Evolutionary conservation across 495 filamentous ascomycete species (phyloP), one percentile per base, ranked within the genome.

Genomic region (Thozetella sp.): DNA sequence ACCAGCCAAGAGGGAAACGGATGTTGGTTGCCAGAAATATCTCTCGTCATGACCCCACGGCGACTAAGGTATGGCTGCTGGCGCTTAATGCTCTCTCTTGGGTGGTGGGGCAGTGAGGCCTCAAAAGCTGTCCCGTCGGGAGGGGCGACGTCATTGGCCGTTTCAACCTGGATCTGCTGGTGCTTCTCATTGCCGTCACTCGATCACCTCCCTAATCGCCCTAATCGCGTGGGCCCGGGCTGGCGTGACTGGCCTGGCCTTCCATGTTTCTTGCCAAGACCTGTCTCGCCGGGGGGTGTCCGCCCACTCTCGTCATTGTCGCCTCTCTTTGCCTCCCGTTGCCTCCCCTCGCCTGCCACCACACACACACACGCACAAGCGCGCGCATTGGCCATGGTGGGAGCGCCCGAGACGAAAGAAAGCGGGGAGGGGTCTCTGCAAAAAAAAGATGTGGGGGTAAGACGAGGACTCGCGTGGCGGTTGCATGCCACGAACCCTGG

Each of bases 141-240:
- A 48, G 4, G n/a, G 25, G 59, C 66, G 70, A 74, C 67, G 67
- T 74, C 69, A 74, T 74, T 72, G 67, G 71, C 12, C n/a, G 43
- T 48, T 48, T 48, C 43, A 48, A 48, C 43, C 9, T 48, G 43
- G 43, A 48, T 15, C 43, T 48, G 43, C 43, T 48, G 43, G 11
- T 37, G 6, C 9, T 37, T 48, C 43, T 48, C n/a, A 37, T 20
- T 20, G 43, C 43, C 43, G n/a, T 48, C 43, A 48, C 43, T n/a
- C n/a, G n/a, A n/a, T n/a, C 43, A 48, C 43, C 20, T 48, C 11
- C n/a, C 20, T 48, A 10, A n/a, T 48, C 4, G 43, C 43, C 30
- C 30, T 10, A 20, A 11, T n/a, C 20, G n/a, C n/a, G n/a, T n/a
- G n/a, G n/a, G n/a, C n/a, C n/a, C n/a, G n/a, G n/a, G n/a, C n/a